These are phyloP conservation scores for Podila epicladia DNA, from an alignment of 192 early-diverging fungal species.

Conservation along the genomic window DNA sequence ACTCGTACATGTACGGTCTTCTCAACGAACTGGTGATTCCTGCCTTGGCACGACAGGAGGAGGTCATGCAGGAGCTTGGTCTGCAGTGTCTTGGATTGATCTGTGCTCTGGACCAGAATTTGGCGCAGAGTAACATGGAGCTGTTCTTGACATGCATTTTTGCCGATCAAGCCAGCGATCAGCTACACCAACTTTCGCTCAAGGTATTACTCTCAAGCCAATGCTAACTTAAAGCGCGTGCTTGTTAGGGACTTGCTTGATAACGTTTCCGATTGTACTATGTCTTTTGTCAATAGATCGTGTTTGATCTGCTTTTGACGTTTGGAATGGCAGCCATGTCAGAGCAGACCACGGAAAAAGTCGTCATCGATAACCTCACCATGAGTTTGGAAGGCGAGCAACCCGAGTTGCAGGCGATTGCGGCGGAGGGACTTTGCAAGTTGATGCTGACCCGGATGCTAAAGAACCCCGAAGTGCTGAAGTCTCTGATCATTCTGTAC, in stretches of 20 bases:
- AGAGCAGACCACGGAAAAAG: conserved; percentile 43
- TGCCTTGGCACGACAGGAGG: conserved; percentile 72
- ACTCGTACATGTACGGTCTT: conserved; percentile 78
- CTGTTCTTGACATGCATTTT: conserved; percentile 77
- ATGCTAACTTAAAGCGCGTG: neutral
- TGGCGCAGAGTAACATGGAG: conserved; percentile 76
- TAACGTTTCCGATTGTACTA: no score
- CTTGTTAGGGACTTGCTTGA: neutral
- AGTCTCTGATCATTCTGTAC: conserved; percentile 77
- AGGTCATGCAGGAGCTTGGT: conserved; percentile 77
- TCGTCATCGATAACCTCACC: conserved; percentile 60
- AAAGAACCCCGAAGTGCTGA: conserved; percentile 50
- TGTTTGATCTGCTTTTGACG: conserved; percentile 70
- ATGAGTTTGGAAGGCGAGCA: conserved; percentile 66
- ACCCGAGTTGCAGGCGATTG: conserved; percentile 71
- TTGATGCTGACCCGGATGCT: conserved; percentile 64
- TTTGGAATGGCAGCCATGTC: conserved; percentile 62
- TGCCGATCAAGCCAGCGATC: conserved; percentile 59
- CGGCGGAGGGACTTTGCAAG: conserved; percentile 82
- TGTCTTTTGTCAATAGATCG: conserved; percentile 50
- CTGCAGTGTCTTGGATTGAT: conserved; percentile 85
- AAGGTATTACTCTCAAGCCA: conserved; percentile 56
- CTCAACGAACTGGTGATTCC: conserved; percentile 79
- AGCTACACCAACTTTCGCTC: conserved; percentile 73
- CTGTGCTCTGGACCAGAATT: conserved; percentile 78